Evolutionary conservation across 2,329 filamentous ascomycete species (phyloP), one percentile per base, ranked within the genome.

Genomic region (Ophiostoma angusticollis): DNA sequence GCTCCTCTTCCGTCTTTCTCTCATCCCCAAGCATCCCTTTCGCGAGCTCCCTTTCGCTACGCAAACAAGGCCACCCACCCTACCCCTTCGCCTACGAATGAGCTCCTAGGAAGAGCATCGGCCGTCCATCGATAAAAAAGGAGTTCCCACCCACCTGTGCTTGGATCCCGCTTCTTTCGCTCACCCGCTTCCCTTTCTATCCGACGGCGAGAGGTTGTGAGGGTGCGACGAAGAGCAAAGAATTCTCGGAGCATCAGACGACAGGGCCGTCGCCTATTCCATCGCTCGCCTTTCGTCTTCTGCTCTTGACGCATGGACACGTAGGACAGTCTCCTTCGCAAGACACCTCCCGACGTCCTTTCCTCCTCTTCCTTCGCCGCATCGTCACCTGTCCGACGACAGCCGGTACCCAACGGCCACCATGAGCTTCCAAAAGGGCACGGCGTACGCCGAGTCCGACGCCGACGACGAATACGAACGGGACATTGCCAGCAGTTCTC

Each of bases 381-480:
- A 14, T 19, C 21, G 19, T 17, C 9, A n/a, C 30, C 22, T 33
- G 4, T 14, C 23, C n/a, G 11, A 3, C 28, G 28, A 16, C 34
- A 28, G 12, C 4, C 30, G 8, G 21, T 4, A 8, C 17, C 23
- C n/a, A 14, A 13, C 18, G 18, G 27, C 44, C 48, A 54, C 52
- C 40, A 74, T 74, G 72, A 72, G 69, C 57, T 78, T 78, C 61
- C 72, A 74, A 52, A 67, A 68, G 47, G 74, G 74, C 53, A 78
- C 75, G 48, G 74, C 77, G 45, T 86, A 85, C 59, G 76, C 82
- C 57, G 82, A 84, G 61, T 84, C 77, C 49, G 82, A 84, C 55
- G 80, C 80, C 51, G 82, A 85, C 61, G 83, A 87, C 61, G 83
- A 87, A 64, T 85, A 84, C 58, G 81, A 87, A 68, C 70, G 79